Evolutionary conservation across 441 rosid genomes (phyloP).

Genomic region (Rhodomyrtus psidioides): DNA sequence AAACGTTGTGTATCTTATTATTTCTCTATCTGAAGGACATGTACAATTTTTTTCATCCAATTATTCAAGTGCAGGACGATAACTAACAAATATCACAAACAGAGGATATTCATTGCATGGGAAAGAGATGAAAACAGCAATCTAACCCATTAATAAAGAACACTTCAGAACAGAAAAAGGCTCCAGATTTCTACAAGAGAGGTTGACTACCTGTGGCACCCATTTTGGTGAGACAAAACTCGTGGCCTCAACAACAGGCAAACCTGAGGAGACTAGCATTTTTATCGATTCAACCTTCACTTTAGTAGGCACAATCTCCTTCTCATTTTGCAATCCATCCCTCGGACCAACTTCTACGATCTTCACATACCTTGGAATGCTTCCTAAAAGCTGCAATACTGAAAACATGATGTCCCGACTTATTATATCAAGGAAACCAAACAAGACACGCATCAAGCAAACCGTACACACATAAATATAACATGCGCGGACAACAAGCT

Average conservation of each 20-base stretch:
- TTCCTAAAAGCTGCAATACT: slow-evolving; percentile 19
- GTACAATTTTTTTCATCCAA: no score
- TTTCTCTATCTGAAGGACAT: no score
- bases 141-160: not conserved
- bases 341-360: slow-evolving; percentile 48
- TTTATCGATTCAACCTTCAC: slow-evolving; percentile 33
- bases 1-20: no score
- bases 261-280: slow-evolving; percentile 32
- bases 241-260: slow-evolving; percentile 45
- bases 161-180: not conserved
- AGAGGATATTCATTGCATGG: not conserved
- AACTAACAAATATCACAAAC: not conserved
- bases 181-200: not conserved
- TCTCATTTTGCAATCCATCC: slow-evolving; percentile 45
- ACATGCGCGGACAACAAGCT: not conserved
- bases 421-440: not conserved
- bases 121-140: not conserved
- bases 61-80: not conserved
- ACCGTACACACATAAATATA: not conserved
- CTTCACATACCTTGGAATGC: slow-evolving; percentile 28
- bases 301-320: slow-evolving; percentile 26
- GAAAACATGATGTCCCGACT: not conserved
- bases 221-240: slow-evolving; percentile 52
- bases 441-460: not conserved
- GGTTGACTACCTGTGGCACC: slow-evolving; percentile 37